Conservation (phyloP, 1,284 basidiomycete species). For the Taiwanofungus camphoratus region DNA sequence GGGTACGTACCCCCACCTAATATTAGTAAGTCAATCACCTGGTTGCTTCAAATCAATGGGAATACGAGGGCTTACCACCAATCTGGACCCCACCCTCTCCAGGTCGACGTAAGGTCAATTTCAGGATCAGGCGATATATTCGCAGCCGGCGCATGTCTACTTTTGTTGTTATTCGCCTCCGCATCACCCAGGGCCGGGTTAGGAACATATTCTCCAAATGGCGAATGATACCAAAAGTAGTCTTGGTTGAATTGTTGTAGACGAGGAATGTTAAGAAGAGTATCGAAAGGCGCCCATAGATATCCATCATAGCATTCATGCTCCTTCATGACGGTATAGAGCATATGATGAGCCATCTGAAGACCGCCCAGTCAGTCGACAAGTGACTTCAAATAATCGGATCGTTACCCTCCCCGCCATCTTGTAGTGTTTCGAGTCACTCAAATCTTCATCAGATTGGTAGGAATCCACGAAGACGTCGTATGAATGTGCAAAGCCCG, state of each 20-base stretch:
- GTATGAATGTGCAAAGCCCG: conserved; percentile 43
- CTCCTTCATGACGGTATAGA: conserved; percentile 40
- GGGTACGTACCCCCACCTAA: conserved; percentile 35
- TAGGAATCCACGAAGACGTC: conserved; percentile 46
- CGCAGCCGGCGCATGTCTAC: conserved; percentile 31
- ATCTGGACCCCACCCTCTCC: conserved; percentile 35
- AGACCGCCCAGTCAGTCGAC: background rate
- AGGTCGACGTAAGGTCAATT: conserved; percentile 31
- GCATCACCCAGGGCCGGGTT: conserved; percentile 30
- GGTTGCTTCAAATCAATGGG: background rate
- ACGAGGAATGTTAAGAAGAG: conserved; percentile 44
- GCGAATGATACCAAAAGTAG: conserved; percentile 46
- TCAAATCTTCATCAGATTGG: conserved; percentile 36
- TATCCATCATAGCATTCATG: conserved; percentile 45
- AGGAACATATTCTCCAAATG: conserved; percentile 36
- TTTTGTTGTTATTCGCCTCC: conserved; percentile 13
- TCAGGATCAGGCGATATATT: conserved; percentile 36
- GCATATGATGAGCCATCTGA: conserved; percentile 49
- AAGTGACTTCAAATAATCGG: background rate
- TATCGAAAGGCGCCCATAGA: conserved; percentile 48
- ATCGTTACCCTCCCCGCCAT: conserved; percentile 40
- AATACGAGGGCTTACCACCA: conserved; percentile 35
- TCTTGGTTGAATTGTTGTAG: conserved; percentile 39
- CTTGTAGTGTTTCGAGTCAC: conserved; percentile 31
- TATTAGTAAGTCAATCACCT: background rate